Evolutionary conservation across 2,329 filamentous ascomycete genomes (phyloP).

Genomic region (Gnomoniopsis sp.): DNA sequence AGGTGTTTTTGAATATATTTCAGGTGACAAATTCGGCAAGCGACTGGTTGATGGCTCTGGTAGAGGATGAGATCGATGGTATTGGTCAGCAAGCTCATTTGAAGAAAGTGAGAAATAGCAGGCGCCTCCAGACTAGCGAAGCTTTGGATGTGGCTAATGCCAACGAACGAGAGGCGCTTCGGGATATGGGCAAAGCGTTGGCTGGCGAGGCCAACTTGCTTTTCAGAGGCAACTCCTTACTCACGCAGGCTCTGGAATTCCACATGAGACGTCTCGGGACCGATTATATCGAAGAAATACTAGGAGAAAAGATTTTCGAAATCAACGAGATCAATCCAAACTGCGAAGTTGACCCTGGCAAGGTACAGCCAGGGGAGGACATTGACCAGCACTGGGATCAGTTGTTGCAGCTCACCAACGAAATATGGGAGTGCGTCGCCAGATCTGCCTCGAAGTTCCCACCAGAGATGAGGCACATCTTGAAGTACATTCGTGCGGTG

Average conservation of each 20-base stretch:
- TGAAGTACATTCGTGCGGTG: conserved; percentile 88
- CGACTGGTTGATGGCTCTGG: conserved; percentile 89
- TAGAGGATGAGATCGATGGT: conserved; percentile 96
- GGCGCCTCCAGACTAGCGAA: conserved; percentile 67
- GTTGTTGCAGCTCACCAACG: conserved; percentile 72
- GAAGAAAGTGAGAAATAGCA: conserved; percentile 70
- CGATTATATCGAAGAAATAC: conserved; percentile 84
- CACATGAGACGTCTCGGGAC: conserved; percentile 94
- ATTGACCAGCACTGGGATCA: conserved; percentile 79
- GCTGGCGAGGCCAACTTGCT: conserved; percentile 89
- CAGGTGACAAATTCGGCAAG: conserved; percentile 81
- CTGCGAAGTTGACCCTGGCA: conserved; percentile 92
- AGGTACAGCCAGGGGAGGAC: conserved; percentile 64
- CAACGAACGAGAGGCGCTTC: conserved; percentile 66
- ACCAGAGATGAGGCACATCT: conserved; percentile 75
- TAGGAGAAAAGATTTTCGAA: conserved; percentile 80
- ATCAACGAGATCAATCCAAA: conserved; percentile 89
- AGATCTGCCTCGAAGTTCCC: conserved; percentile 73
- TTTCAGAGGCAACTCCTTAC: conserved; percentile 89
- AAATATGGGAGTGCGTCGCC: conserved; percentile 81
- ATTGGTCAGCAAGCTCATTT: conserved; percentile 77
- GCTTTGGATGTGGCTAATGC: conserved; percentile 50
- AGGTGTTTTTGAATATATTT: conserved; percentile 89
- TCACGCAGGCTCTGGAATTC: conserved; percentile 90
- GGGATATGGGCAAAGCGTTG: conserved; percentile 75